A percentile compares a stretch with the other conserved stretches of the same genome.
These are phyloP conservation scores for Areca catechu DNA, from an alignment of 176 grass and related monocot species.

Conservation along the genomic window DNA sequence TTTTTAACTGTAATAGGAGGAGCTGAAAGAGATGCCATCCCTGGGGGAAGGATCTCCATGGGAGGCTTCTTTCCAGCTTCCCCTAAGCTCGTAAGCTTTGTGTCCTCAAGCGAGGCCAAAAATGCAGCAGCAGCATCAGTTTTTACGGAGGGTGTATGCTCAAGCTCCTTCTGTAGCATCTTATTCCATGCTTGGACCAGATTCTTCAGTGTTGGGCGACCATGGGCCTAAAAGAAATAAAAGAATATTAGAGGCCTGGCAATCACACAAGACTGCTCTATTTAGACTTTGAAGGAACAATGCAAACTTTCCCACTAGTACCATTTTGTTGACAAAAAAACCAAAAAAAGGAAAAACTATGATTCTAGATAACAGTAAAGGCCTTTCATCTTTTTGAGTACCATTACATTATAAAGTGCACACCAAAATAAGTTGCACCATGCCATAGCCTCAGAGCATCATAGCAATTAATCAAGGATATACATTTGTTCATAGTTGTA, in stretches of 20 bases:
- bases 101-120: constrained; percentile 90
- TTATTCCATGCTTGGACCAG: constrained; percentile 90
- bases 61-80: constrained; percentile 78
- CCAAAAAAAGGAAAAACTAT: neutral
- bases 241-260: neutral
- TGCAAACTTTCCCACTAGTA: neutral
- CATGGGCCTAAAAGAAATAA: constrained; percentile 60
- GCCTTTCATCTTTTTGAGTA: no score
- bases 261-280: no score
- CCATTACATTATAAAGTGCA: no score
- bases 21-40: constrained; percentile 85
- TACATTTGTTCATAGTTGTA: no score
- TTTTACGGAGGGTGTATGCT: constrained; percentile 74
- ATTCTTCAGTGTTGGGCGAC: constrained; percentile 73
- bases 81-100: constrained; percentile 71
- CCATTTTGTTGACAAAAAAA: neutral
- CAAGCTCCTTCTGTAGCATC: constrained; percentile 88
- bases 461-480: no score
- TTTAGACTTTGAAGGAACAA: constrained; percentile 16
- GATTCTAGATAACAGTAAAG: no score
- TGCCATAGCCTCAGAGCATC: no score
- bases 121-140: constrained; percentile 94
- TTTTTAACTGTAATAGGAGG: constrained; percentile 73
- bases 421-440: no score
- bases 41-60: constrained; percentile 96